Evolutionary conservation across 805 yeast species (phyloP).

Genomic region (Saccharomycopsis synnaedendra): DNA sequence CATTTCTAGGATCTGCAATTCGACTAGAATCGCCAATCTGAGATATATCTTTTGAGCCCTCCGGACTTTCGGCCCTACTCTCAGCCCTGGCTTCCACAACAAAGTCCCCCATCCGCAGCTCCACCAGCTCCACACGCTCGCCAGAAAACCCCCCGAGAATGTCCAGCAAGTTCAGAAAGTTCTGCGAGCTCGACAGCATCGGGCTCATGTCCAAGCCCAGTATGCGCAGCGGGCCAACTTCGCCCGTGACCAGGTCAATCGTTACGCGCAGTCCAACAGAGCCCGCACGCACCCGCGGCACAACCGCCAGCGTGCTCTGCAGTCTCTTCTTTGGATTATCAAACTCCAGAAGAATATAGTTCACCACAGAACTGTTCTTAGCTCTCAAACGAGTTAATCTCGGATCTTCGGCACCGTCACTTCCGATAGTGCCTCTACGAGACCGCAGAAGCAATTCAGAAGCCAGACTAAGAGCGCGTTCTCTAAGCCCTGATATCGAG

Average conservation of each 20-base stretch:
- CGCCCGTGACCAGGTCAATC: neutral
- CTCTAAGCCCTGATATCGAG: neutral
- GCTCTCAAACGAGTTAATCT: neutral
- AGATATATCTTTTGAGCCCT: too few species aligned
- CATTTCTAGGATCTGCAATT: too few species aligned
- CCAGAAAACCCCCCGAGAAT: too few species aligned
- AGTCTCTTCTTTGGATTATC: neutral
- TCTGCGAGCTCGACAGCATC: too few species aligned
- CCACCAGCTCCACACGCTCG: too few species aligned
- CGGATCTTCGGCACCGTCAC: neutral
- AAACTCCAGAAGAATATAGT: conserved; percentile 14
- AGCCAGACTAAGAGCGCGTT: conserved; percentile 7
- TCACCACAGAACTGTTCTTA: conserved; percentile 12
- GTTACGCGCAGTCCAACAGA: neutral
- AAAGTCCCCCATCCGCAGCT: too few species aligned
- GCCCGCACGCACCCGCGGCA: neutral
- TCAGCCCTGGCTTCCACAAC: too few species aligned
- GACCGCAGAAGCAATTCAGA: conserved; percentile 10
- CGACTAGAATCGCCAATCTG: too few species aligned
- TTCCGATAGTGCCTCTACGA: conserved; percentile 7
- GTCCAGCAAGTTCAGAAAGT: too few species aligned
- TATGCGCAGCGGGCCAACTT: neutral
- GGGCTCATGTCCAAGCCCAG: too few species aligned
- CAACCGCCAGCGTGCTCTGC: too few species aligned
- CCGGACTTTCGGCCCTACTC: too few species aligned